phyloP scores from a whole-genome alignment of 176 grass and related monocot genomes.

The Themeda triandra region DNA sequence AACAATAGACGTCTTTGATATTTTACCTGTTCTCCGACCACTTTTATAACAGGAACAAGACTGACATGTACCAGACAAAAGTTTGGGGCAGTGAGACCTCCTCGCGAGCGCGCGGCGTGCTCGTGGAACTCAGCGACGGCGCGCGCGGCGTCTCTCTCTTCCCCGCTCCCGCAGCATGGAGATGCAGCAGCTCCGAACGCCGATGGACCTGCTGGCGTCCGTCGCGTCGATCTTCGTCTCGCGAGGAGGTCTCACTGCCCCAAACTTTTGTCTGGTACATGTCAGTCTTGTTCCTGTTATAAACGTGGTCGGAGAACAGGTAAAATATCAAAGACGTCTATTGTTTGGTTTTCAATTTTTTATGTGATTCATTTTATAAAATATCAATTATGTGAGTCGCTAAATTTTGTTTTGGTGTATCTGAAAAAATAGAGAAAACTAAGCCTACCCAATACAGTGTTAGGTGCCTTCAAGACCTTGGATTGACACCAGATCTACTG shows the following conservation, averaged over 20 bases:
- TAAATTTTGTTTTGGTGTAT: neutral
- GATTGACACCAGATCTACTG: conserved; percentile 45
- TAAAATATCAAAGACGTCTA: neutral
- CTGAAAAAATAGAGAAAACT: conserved; percentile 49
- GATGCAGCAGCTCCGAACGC: too few relatives aligned
- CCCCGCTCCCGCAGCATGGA: too few relatives aligned
- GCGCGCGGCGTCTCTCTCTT: too few relatives aligned
- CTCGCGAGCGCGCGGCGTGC: too few relatives aligned
- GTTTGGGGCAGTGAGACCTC: too few relatives aligned
- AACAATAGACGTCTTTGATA: neutral
- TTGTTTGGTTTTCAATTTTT: neutral
- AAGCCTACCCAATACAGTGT: conserved; percentile 57
- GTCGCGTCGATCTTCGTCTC: too few relatives aligned
- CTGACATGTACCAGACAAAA: conserved; percentile 61
- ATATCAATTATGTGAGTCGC: neutral
- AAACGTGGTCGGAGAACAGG: conserved; percentile 61
- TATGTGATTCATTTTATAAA: neutral
- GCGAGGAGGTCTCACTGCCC: too few relatives aligned
- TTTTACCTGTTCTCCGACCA: conserved; percentile 56
- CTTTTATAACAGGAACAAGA: conserved; percentile 54
- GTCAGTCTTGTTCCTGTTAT: conserved; percentile 60
- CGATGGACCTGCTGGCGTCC: too few relatives aligned
- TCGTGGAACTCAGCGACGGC: too few relatives aligned
- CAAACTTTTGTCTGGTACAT: conserved; percentile 58
- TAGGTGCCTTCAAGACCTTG: conserved; percentile 36